Conservation (phyloP, 179 eudicot species). For the Actinidia polygama region DNA sequence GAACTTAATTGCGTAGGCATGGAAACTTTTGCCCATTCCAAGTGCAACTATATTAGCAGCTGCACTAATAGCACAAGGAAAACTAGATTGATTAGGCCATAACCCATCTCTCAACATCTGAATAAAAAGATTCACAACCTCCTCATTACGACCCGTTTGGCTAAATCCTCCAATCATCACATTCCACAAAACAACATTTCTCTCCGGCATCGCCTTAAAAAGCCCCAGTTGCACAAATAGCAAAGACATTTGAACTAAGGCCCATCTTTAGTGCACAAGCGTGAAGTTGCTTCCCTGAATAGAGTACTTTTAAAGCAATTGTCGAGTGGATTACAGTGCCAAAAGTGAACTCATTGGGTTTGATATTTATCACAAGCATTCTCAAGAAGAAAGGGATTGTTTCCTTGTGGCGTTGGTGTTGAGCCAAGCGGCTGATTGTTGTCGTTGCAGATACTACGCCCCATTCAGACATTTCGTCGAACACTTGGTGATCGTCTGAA, state of each 20-base stretch:
- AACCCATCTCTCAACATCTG: slow-evolving; percentile 52
- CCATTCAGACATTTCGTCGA: slow-evolving; percentile 48
- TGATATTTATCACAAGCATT: slow-evolving; percentile 35
- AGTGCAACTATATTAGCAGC: slow-evolving; percentile 56
- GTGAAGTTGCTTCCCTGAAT: slow-evolving; percentile 47
- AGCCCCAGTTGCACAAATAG: slow-evolving; percentile 43
- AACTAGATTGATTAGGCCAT: slow-evolving; percentile 37
- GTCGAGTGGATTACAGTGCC: slow-evolving; percentile 41
- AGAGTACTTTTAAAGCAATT: slow-evolving; percentile 30
- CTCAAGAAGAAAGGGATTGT: slow-evolving; percentile 32
- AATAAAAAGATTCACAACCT: slow-evolving; percentile 51
- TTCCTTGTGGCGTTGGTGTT: slow-evolving; percentile 27
- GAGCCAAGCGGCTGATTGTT: slow-evolving; percentile 34
- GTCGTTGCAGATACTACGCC: slow-evolving; percentile 47
- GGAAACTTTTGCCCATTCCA: slow-evolving; percentile 56
- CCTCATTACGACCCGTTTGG: slow-evolving; percentile 53
- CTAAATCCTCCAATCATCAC: slow-evolving; percentile 59
- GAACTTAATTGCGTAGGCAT: slow-evolving; percentile 55
- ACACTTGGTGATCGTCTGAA: slow-evolving; percentile 31
- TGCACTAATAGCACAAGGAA: slow-evolving; percentile 49
- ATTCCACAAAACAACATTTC: slow-evolving; percentile 61
- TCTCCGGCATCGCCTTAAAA: slow-evolving; percentile 52
- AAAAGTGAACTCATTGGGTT: slow-evolving; percentile 56
- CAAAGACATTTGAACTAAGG: slow-evolving; percentile 43
- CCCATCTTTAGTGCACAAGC: slow-evolving; percentile 38